Percentiles rank a stretch among this genome's conserved stretches.
phyloP scores from a whole-genome alignment of 2,329 filamentous ascomycete genomes.

The Microdochium trichocladiopsis region DNA sequence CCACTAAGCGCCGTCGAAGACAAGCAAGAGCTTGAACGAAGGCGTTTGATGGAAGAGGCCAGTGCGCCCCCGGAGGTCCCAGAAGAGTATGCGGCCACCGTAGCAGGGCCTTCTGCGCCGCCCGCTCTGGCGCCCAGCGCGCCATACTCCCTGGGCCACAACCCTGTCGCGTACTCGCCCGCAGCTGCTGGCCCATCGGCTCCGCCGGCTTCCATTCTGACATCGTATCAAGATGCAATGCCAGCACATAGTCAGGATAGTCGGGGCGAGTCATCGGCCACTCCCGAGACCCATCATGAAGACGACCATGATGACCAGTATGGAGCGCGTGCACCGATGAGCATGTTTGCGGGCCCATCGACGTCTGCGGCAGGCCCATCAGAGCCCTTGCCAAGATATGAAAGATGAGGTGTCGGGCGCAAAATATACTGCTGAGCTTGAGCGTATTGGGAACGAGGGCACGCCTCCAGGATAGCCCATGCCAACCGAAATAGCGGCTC shows the following conservation, averaged over 20 bases:
- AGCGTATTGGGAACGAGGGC: no score
- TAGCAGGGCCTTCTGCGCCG: not conserved
- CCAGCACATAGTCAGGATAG: not conserved
- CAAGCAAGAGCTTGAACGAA: conserved; percentile 60
- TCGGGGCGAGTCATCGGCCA: not conserved
- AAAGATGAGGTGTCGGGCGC: no score
- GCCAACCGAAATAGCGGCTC: no score
- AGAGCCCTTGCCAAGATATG: conserved; percentile 26
- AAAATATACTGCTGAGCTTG: no score
- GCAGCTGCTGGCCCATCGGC: not conserved
- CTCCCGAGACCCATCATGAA: not conserved
- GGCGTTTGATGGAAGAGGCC: conserved; percentile 40
- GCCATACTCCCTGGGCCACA: not conserved
- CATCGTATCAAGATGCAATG: not conserved
- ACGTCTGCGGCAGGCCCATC: conserved; percentile 12
- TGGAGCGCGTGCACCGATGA: conserved; percentile 19
- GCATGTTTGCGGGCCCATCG: conserved; percentile 45
- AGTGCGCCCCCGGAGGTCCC: conserved; percentile 39
- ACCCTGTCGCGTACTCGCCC: not conserved
- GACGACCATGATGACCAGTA: not conserved
- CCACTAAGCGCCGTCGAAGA: conserved; percentile 48
- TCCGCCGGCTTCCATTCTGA: not conserved
- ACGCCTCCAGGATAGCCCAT: no score
- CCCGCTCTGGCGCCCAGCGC: not conserved
- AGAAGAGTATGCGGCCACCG: conserved; percentile 33